These are phyloP conservation scores for Talinum fruticosum DNA, from an alignment of 148 eudicot genomes.

Conservation along the genomic window DNA sequence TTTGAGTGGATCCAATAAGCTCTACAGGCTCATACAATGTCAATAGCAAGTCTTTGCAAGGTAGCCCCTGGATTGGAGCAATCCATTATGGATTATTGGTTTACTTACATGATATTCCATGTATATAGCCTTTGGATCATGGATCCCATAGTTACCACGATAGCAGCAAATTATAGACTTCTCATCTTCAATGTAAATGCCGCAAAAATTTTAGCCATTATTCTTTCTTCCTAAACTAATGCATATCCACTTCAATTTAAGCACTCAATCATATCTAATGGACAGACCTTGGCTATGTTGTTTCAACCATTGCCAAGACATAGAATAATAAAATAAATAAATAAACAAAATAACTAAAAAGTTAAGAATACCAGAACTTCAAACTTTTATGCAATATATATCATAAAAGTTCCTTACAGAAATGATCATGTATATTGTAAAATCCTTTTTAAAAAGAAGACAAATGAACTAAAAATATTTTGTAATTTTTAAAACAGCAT, in stretches of 20 bases:
- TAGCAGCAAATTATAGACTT: too few species aligned
- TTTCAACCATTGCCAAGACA: neutral
- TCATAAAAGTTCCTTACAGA: too few species aligned
- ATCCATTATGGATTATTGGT: neutral
- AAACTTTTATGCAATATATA: too few species aligned
- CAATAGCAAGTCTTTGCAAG: neutral
- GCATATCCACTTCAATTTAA: neutral
- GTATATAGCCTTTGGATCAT: neutral
- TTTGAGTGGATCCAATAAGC: conserved; percentile 4
- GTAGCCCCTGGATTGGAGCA: neutral
- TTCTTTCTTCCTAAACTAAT: neutral
- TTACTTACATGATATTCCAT: neutral
- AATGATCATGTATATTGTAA: too few species aligned
- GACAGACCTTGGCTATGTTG: neutral
- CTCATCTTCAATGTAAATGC: too few species aligned
- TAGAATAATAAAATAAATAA: neutral
- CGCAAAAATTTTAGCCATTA: neutral
- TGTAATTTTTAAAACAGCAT: too few species aligned
- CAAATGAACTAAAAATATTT: too few species aligned
- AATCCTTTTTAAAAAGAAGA: too few species aligned
- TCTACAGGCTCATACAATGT: neutral
- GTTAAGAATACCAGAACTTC: too few species aligned
- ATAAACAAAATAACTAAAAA: too few species aligned
- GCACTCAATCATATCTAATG: neutral
- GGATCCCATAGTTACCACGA: neutral